Conservation (phyloP, 2,329 filamentous ascomycete species). For the Cladosporium cucumerinum region DNA sequence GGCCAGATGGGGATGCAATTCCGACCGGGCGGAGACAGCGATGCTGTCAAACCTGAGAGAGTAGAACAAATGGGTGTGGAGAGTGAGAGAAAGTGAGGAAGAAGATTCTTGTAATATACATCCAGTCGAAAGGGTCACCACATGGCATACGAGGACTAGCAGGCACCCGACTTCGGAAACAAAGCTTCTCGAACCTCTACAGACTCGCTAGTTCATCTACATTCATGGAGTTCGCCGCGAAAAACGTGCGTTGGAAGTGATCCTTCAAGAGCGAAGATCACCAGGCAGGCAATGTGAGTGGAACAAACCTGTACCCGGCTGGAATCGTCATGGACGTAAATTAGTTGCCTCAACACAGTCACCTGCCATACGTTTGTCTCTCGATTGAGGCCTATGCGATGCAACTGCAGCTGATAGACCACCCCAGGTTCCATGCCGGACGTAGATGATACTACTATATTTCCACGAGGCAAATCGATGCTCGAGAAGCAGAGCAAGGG, state of each 20-base stretch:
- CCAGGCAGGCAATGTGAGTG: not conserved
- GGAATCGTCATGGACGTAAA: not conserved
- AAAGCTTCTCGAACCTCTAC: slow-evolving; percentile 1
- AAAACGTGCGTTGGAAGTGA: not conserved
- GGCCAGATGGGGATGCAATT: not conserved
- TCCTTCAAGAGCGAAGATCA: not conserved
- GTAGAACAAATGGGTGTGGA: not conserved
- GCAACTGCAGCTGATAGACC: not conserved
- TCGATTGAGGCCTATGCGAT: not conserved
- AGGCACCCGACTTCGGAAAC: slow-evolving; percentile 5
- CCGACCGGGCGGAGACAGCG: not conserved
- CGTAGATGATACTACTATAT: not conserved
- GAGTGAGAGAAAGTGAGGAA: not conserved
- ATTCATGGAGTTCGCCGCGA: not conserved
- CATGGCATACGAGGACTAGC: not conserved
- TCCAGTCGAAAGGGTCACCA: not conserved
- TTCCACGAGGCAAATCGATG: not conserved
- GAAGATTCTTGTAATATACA: not conserved
- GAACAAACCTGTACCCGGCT: not conserved
- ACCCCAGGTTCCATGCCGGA: not conserved
- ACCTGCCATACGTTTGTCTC: not conserved
- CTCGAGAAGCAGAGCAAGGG: not conserved
- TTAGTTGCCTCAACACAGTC: not conserved
- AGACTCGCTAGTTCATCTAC: not conserved
- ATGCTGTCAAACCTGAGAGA: not conserved